phyloP scores from a whole-genome alignment of 345 rosid species.

The Gossypium mustelinum region DNA sequence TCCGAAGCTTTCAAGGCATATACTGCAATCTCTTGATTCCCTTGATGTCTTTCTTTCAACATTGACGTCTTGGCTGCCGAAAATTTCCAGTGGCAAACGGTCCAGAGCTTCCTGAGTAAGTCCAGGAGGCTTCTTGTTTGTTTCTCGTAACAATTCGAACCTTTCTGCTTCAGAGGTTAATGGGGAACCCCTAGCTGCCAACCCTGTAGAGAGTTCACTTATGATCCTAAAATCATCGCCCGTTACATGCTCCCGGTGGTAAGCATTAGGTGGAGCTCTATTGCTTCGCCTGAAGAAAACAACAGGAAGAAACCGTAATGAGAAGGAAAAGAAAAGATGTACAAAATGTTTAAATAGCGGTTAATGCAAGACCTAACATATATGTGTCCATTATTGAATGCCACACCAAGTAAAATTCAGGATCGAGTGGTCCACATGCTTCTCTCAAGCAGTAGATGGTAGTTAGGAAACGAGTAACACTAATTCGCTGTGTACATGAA shows the following conservation, averaged over 20 bases:
- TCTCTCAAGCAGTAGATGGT: slow-evolving; percentile 1
- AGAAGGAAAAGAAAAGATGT: not conserved
- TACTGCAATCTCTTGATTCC: slow-evolving; percentile 55
- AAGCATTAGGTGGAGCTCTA: slow-evolving; percentile 20
- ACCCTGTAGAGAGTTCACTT: slow-evolving; percentile 23
- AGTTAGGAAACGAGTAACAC: not conserved
- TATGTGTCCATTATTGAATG: not conserved
- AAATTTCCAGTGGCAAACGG: slow-evolving; percentile 44
- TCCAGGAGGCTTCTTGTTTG: slow-evolving; percentile 68
- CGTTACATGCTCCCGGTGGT: slow-evolving; percentile 21
- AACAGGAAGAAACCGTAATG: not conserved
- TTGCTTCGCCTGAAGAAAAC: slow-evolving; percentile 37
- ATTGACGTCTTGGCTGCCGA: slow-evolving; percentile 27
- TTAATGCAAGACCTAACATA: not conserved
- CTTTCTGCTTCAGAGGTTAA: slow-evolving; percentile 32
- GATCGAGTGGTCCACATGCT: not conserved
- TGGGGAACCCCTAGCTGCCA: slow-evolving; percentile 23
- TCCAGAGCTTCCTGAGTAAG: slow-evolving; percentile 50
- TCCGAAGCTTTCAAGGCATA: slow-evolving; percentile 78
- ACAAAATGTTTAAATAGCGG: not conserved
- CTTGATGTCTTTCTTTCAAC: slow-evolving; percentile 20
- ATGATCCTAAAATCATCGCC: slow-evolving; percentile 40
- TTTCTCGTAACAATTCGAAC: slow-evolving; percentile 23
- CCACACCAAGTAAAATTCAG: not conserved
- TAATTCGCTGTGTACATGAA: not conserved